These are phyloP conservation scores for Thermochaetoides dissita DNA, from an alignment of 2,329 filamentous ascomycete genomes.

Conservation along the genomic window DNA sequence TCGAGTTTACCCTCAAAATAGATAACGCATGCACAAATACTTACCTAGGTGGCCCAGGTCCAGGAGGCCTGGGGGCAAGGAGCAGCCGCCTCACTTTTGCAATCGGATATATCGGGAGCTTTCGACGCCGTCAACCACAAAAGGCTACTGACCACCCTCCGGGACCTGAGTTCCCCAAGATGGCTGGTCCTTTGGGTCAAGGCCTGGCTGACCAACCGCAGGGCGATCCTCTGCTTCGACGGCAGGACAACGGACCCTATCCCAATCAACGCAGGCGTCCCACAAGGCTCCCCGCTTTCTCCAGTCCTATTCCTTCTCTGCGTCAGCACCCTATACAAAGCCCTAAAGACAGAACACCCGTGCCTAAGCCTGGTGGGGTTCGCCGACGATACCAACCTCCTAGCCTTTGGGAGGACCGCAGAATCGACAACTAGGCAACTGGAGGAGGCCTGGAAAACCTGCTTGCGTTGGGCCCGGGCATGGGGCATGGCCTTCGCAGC, in stretches of 20 bases:
- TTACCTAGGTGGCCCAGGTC: not conserved
- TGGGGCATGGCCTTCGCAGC: not conserved
- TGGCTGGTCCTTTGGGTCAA: constrained; percentile 1
- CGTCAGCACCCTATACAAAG: too few relatives aligned
- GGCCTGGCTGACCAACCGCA: not conserved
- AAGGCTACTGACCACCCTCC: constrained; percentile 1
- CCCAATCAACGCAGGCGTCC: too few relatives aligned
- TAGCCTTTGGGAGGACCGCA: not conserved
- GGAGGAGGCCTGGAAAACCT: not conserved
- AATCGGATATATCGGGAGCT: not conserved
- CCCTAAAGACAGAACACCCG: not conserved
- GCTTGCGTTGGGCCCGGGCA: not conserved
- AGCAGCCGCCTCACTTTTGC: not conserved
- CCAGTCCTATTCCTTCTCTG: too few relatives aligned
- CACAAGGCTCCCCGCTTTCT: too few relatives aligned
- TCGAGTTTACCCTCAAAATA: too few relatives aligned
- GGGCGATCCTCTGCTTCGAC: not conserved
- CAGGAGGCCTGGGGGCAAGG: not conserved
- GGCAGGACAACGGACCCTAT: not conserved
- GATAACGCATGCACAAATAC: too few relatives aligned
- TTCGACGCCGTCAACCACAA: constrained; percentile 2
- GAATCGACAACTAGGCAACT: not conserved
- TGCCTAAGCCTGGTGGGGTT: too few relatives aligned
- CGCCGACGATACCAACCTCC: constrained; percentile 1
- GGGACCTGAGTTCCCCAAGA: not conserved